Conservation (phyloP, 257 asterid species). For the Solanum lignicaule region DNA sequence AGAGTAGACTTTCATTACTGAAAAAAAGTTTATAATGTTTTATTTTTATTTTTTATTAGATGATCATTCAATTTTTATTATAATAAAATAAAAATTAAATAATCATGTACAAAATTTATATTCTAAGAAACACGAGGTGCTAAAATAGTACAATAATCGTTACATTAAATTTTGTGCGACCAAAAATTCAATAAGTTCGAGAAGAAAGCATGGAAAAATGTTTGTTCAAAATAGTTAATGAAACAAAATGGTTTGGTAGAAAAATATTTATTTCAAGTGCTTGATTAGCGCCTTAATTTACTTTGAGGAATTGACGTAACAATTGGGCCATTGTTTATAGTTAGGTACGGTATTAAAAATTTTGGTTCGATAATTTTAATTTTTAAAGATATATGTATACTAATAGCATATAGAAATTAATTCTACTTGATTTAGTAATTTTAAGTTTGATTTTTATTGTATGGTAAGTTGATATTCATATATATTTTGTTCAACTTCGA, state of each 20-base stretch:
- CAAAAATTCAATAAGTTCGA: neutral
- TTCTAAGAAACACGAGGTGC: neutral
- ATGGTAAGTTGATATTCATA: too few relatives aligned
- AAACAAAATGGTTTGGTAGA: neutral
- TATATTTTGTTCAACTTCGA: too few relatives aligned
- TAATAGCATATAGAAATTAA: too few relatives aligned
- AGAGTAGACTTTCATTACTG: neutral
- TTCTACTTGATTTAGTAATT: too few relatives aligned
- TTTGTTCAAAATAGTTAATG: neutral
- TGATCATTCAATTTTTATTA: neutral
- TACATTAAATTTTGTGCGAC: neutral
- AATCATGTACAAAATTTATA: neutral
- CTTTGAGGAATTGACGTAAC: neutral
- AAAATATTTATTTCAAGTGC: neutral
- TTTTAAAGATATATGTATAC: too few relatives aligned
- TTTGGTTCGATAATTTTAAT: too few relatives aligned
- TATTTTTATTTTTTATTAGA: too few relatives aligned
- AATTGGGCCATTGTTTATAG: neutral
- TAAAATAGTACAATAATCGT: neutral
- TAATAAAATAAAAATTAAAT: too few relatives aligned
- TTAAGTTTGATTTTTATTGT: too few relatives aligned
- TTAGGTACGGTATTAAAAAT: neutral
- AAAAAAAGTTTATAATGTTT: too few relatives aligned
- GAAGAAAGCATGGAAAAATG: neutral
- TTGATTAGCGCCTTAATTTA: neutral